Base-by-base conservation (phyloP, 495 filamentous ascomycete genomes). In the Xylaria venustula region DNA sequence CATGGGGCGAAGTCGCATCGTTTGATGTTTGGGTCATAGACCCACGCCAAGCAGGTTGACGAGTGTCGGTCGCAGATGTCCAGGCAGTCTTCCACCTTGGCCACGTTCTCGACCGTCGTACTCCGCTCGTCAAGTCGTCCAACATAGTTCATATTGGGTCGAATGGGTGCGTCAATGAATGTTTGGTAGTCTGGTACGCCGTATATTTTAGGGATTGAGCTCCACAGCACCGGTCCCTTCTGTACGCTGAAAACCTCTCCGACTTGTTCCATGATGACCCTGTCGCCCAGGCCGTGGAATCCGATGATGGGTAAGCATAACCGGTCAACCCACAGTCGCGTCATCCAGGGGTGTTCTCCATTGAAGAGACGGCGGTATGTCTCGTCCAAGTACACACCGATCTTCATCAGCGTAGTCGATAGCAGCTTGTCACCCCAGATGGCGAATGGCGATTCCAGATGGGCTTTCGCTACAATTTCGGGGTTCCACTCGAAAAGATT, bases 381-480 rank as follows among this genome's bases (percentile, higher is more conserved):
- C 61, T 81, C 79, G 34, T 80, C 72, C 3, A 80, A 58, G 61
- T 79, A 75, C 15, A 80, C 62, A 0, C 71, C 79, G 7, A 70
- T 53, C 51, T 71, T 71, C 62, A 76, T 71, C 48, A 78, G 55
- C 12, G 75, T 75, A 1, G 64, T 73, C 22, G 77, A 74, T 3
- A 81, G 66, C 6, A 80, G 55, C 19, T 73, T 71, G 53, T 81
- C 79, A 22, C 79, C 78, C 69, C 69, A 79, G 7, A 72, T 69
- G 28, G 75, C 72, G 2, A 65, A 67, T 2, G 78, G 64, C 2
- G 76, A 73, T 48, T 76, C 75, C 50, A 71, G 19, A 52, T 79
- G 63, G 22, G 68, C 68, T 20, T 61, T 58, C 3, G 64, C 53
- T 8, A 73, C 75, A 2, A 74, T 54, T 7, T 65, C 52, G 0